Evolutionary conservation across 208 protist species (phyloP).

Genomic region (Leishmania braziliensis): DNA sequence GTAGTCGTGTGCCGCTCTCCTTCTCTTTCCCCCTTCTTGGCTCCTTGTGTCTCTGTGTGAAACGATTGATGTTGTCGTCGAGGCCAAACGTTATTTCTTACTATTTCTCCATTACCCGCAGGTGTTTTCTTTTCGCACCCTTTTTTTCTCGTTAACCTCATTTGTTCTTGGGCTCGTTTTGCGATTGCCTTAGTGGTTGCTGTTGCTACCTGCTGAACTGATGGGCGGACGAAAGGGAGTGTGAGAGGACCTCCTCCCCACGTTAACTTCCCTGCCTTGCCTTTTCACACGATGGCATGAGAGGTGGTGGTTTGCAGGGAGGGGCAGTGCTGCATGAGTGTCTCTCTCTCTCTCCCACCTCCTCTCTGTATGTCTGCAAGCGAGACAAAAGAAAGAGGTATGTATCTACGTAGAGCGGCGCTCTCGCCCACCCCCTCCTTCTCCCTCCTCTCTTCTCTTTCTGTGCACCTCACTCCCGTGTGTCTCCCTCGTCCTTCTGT

Average conservation of each 20-base stretch:
- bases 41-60: not conserved
- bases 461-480: not conserved
- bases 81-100: not conserved
- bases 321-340: not conserved
- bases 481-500: not conserved
- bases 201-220: not conserved
- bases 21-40: slow-evolving; percentile 3
- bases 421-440: not conserved
- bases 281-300: not conserved
- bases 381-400: not conserved
- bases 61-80: not conserved
- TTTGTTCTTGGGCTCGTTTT: not conserved
- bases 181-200: not conserved
- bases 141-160: not conserved
- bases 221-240: not conserved
- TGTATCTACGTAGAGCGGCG: no score
- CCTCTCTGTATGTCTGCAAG: not conserved
- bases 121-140: not conserved
- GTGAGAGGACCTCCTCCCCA: not conserved
- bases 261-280: not conserved
- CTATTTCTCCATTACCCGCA: not conserved
- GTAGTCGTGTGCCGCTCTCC: not conserved
- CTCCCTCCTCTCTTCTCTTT: not conserved
- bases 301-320: not conserved
- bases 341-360: not conserved